Conservation (phyloP, 345 rosid species). For the Pistacia integerrima region DNA sequence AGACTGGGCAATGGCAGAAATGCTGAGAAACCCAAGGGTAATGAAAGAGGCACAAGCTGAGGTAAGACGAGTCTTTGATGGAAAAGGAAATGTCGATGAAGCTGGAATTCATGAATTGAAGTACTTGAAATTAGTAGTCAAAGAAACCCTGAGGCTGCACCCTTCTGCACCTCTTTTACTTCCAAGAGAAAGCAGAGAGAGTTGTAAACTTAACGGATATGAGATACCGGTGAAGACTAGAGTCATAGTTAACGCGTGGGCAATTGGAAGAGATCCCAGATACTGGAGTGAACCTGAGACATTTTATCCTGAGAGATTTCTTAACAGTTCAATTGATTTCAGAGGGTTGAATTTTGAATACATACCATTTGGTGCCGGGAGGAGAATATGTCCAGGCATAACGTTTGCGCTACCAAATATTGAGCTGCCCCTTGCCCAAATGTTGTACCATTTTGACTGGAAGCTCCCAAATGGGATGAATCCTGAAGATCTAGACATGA, state of each 20-base stretch:
- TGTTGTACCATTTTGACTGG: slow-evolving; percentile 36
- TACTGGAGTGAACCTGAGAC: slow-evolving; percentile 23
- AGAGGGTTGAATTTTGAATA: slow-evolving; percentile 23
- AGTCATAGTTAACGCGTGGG: slow-evolving; percentile 18
- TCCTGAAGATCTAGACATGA: slow-evolving; percentile 24
- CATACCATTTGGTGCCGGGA: slow-evolving; percentile 34
- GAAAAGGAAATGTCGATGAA: slow-evolving; percentile 23
- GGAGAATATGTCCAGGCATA: slow-evolving; percentile 34
- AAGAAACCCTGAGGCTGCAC: slow-evolving; percentile 17
- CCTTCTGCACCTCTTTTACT: slow-evolving; percentile 11
- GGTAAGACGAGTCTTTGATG: slow-evolving; percentile 22
- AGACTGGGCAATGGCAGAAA: slow-evolving; percentile 31
- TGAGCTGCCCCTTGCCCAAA: slow-evolving; percentile 19
- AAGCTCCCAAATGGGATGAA: slow-evolving; percentile 16
- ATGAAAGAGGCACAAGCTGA: slow-evolving; percentile 32
- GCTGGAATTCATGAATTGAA: background rate
- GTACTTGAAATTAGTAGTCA: slow-evolving; percentile 10
- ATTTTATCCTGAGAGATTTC: slow-evolving; percentile 27
- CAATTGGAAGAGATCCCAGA: slow-evolving; percentile 17
- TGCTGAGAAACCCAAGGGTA: slow-evolving; percentile 28
- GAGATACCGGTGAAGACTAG: slow-evolving; percentile 1
- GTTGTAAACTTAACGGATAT: slow-evolving; percentile 12
- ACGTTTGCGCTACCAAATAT: slow-evolving; percentile 7
- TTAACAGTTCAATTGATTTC: slow-evolving; percentile 14
- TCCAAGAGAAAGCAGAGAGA: slow-evolving; percentile 22